These are phyloP conservation scores for Chlamydomonas sp. DNA, from an alignment of 139 green algal genomes.

Conservation along the genomic window DNA sequence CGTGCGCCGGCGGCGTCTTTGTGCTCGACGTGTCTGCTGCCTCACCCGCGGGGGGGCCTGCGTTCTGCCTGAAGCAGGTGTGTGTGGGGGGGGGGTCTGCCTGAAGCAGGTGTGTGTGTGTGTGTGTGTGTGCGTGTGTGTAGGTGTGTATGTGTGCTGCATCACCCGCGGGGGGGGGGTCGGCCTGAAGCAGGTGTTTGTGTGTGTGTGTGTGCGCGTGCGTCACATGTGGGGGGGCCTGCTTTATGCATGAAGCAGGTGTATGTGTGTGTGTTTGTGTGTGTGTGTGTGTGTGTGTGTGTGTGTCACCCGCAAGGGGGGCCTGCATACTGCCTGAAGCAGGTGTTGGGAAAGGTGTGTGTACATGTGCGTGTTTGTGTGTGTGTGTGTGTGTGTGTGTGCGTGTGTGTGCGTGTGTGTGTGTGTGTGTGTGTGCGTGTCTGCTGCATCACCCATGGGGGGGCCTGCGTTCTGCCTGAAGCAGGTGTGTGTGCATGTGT, in stretches of 20 bases:
- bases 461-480: background rate
- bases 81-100: background rate
- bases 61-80: conserved; percentile 1
- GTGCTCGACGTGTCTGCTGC: conserved; percentile 33
- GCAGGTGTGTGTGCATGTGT: background rate
- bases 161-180: too few species aligned
- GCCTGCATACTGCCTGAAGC: background rate
- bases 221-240: too few species aligned
- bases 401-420: background rate
- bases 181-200: too few species aligned
- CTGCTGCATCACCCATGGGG: too few species aligned
- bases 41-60: background rate
- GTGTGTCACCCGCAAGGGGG: background rate
- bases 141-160: background rate
- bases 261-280: background rate
- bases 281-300: background rate
- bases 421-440: background rate
- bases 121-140: background rate
- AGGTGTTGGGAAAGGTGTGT: too few species aligned
- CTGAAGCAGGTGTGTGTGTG: background rate
- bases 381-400: too few species aligned
- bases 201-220: too few species aligned
- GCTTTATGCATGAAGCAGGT: too few species aligned
- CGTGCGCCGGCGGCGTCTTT: conserved; percentile 30
- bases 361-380: background rate